Evolutionary conservation across 768 basidiomycete genomes (phyloP).

Genomic region (Trametes villosa): DNA sequence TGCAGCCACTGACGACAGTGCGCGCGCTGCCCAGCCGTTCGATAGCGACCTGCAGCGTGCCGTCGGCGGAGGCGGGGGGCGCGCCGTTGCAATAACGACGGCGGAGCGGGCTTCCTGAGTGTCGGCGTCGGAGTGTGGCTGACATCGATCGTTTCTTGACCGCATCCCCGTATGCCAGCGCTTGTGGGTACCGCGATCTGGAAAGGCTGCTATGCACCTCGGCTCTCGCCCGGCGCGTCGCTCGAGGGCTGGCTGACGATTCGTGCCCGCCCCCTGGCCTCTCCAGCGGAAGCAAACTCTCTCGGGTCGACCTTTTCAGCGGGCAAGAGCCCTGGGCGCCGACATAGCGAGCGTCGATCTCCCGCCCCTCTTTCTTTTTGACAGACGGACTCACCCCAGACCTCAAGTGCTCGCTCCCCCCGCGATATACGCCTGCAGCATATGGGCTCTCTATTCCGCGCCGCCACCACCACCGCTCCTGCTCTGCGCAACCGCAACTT

Average conservation of each 20-base stretch:
- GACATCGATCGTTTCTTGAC: conserved; percentile 27
- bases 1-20: not conserved
- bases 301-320: conserved; percentile 31
- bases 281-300: conserved; percentile 43
- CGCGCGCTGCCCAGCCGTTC: not conserved
- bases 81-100: conserved; percentile 12
- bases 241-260: conserved; percentile 29
- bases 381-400: not conserved
- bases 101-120: conserved; percentile 19
- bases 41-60: not conserved
- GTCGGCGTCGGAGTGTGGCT: conserved; percentile 26
- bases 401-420: conserved; percentile 12
- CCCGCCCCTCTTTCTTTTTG: conserved; percentile 12
- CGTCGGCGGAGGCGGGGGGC: not conserved
- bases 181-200: conserved; percentile 21
- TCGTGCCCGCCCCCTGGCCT: conserved; percentile 29
- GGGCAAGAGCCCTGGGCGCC: conserved; percentile 6
- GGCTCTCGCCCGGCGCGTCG: conserved; percentile 24
- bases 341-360: not conserved
- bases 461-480: conserved; percentile 15
- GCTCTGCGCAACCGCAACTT: conserved; percentile 10
- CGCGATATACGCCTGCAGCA: conserved; percentile 12
- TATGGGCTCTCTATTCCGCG: conserved; percentile 19
- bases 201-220: conserved; percentile 25
- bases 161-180: conserved; percentile 12